Evolutionary conservation across 2,329 filamentous ascomycete genomes (phyloP), one percentile per base, ranked within the genome.

Genomic region (Arthrobotrys sinensis): DNA sequence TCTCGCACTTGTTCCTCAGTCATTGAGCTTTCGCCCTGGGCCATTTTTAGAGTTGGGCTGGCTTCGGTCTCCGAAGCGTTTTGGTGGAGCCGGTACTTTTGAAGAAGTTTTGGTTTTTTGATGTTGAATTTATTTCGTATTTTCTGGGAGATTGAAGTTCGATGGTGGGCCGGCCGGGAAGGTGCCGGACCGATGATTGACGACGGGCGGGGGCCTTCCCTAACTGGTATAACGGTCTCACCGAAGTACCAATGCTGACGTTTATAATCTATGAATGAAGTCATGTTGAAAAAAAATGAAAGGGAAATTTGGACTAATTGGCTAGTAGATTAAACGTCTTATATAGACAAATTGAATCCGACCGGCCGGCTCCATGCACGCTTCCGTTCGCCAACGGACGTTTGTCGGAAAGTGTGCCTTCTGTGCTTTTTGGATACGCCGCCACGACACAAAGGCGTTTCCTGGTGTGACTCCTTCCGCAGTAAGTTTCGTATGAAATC

Each of bases 371-470:
- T 14, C 55, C 11, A 4, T 43, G 16, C 55, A 60, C n/a, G 19
- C 36, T 60, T 60, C 55, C 55, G 55, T 60, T 43, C 19, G 43
- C 36, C 34, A 43, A 43, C 55, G 55, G 55, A 43, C 34, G 36
- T 40, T 60, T 60, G 36, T 10, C 55, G 36, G 53, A 60, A 24
- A 57, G 34, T n/a, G 19, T 32, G 19, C 55, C 38, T 21, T 10
- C 28, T 19, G 32, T 57, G 19, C 32, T n/a, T 60, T 19, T 60
- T 43, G n/a, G 55, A 40, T 43, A 28, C 36, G 19, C 55, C 34
- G 55, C 55, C 55, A 60, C 36, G 55, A 43, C 55, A 60, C 36
- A 60, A 40, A 6, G 19, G 10, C 10, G 16, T 24, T 60, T 60
- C 14, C n/a, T 7, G 34, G 53, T 40, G 53, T 57, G 53, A 38